Evolutionary conservation across 176 grass and related monocot species (phyloP).

Genomic region (Cenchrus purpureus): DNA sequence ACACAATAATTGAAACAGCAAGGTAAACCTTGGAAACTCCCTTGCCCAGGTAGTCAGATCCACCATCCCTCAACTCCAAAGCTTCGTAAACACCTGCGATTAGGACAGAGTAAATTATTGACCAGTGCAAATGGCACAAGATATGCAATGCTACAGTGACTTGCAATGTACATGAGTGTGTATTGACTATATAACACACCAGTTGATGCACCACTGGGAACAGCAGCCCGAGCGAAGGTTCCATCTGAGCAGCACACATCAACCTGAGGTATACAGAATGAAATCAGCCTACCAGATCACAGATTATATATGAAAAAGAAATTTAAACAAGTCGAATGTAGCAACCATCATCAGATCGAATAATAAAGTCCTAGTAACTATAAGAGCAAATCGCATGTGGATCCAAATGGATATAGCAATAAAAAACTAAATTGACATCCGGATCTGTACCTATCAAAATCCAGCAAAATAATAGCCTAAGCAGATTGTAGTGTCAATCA

Average conservation of each 20-base stretch:
- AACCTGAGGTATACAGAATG: conserved; percentile 46
- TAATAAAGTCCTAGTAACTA: neutral
- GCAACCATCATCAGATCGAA: neutral
- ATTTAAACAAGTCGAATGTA: neutral
- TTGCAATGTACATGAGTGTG: neutral
- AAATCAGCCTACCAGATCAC: neutral
- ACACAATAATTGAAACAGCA: neutral
- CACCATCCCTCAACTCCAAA: conserved; percentile 92
- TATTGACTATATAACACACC: conserved; percentile 42
- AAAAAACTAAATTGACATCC: neutral
- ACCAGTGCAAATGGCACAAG: neutral
- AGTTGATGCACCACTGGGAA: conserved; percentile 93
- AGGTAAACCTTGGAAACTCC: conserved; percentile 80
- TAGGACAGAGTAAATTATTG: neutral
- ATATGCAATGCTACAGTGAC: neutral
- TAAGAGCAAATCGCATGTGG: neutral
- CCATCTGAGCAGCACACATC: conserved; percentile 76
- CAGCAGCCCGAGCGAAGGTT: conserved; percentile 73
- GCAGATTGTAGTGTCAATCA: neutral
- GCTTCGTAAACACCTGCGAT: conserved; percentile 79
- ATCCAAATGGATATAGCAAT: neutral
- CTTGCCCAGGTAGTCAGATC: conserved; percentile 96
- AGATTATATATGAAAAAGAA: neutral
- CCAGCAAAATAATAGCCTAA: too few species aligned
- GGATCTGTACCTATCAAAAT: neutral